Evolutionary conservation across 768 basidiomycete species (phyloP).

Genomic region (Atractiella rhizophila): DNA sequence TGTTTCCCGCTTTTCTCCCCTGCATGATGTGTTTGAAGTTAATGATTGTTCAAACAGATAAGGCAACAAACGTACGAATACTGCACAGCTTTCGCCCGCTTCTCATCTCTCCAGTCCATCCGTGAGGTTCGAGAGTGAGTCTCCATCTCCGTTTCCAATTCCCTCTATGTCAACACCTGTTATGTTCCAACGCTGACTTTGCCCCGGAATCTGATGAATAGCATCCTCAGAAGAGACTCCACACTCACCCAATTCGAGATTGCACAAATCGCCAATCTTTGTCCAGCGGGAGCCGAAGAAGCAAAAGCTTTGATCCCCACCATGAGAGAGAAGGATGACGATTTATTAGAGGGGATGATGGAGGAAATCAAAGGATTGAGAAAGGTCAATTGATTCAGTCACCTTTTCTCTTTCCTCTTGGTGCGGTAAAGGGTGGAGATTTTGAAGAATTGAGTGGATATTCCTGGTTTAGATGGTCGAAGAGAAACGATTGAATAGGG

Average conservation of each 20-base stretch:
- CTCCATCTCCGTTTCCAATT: not conserved
- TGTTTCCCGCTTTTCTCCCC: too few relatives aligned
- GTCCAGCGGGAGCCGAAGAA: slow-evolving; percentile 66
- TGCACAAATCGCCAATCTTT: slow-evolving; percentile 73
- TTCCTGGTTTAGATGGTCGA: too few relatives aligned
- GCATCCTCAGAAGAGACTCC: slow-evolving; percentile 52
- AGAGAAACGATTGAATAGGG: too few relatives aligned
- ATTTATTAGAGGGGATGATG: too few relatives aligned
- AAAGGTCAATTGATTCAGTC: too few relatives aligned
- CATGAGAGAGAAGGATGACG: too few relatives aligned
- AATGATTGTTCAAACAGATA: slow-evolving; percentile 40
- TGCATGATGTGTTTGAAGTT: too few relatives aligned
- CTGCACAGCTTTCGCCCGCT: slow-evolving; percentile 72
- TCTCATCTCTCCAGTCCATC: slow-evolving; percentile 53
- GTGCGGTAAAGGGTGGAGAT: too few relatives aligned
- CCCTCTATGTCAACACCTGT: too few relatives aligned
- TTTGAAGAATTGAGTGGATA: too few relatives aligned
- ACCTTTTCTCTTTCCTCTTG: too few relatives aligned
- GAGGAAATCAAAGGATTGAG: too few relatives aligned
- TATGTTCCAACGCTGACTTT: not conserved
- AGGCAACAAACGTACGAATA: slow-evolving; percentile 72
- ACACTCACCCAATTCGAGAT: slow-evolving; percentile 70
- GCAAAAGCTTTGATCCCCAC: slow-evolving; percentile 75
- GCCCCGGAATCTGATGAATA: slow-evolving; percentile 17
- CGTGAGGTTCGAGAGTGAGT: slow-evolving; percentile 65